phyloP scores from a whole-genome alignment of 192 early-diverging fungal genomes.

The Thamnidium elegans region DNA sequence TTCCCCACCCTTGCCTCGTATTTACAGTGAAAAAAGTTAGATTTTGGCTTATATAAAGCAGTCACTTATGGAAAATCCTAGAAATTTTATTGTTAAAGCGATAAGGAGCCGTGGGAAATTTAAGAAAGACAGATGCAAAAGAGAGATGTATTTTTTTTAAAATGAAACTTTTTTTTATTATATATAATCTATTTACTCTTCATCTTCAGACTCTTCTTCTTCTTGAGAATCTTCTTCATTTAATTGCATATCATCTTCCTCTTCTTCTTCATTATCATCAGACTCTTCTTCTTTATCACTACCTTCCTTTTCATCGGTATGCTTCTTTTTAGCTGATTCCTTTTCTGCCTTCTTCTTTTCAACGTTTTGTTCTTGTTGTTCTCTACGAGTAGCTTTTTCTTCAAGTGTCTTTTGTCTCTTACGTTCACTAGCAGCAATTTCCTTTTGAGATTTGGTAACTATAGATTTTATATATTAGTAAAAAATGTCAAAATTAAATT shows the following conservation, averaged over 20 bases:
- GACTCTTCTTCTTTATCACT: conserved; percentile 23
- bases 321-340: conserved; percentile 44
- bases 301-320: conserved; percentile 13
- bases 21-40: no score
- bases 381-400: conserved; percentile 67
- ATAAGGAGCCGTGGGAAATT: no score
- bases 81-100: no score
- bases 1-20: no score
- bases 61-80: no score
- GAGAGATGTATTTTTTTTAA: no score
- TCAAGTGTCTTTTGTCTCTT: conserved; percentile 58
- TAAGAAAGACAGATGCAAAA: no score
- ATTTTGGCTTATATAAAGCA: no score
- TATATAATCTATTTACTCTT: no score
- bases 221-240: not conserved
- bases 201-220: not conserved
- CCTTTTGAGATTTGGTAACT: conserved; percentile 71
- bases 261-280: not conserved
- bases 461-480: not conserved
- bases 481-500: not conserved
- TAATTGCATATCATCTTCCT: not conserved
- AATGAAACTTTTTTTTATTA: no score
- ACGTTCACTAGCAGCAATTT: conserved; percentile 64
- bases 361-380: conserved; percentile 84
- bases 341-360: conserved; percentile 67